Conservation (phyloP, 75 land plant genomes). For the Pseudotsuga menziesii region DNA sequence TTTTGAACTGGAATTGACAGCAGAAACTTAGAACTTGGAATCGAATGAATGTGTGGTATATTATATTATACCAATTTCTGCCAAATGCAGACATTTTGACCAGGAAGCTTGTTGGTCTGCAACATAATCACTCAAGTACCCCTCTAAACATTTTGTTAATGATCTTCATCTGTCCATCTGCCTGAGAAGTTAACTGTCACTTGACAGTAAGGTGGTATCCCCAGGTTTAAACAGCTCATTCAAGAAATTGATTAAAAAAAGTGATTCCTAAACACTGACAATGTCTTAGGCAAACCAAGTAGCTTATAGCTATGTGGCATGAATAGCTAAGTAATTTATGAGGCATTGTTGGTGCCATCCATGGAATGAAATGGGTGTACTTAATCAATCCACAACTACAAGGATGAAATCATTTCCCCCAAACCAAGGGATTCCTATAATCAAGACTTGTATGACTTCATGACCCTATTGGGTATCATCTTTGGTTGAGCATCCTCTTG, state of each 20-base stretch:
- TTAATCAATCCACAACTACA: neutral
- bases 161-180: slow-evolving; percentile 23
- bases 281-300: neutral
- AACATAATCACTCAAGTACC: slow-evolving; percentile 14
- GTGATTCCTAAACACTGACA: neutral
- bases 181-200: slow-evolving; percentile 5
- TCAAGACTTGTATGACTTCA: neutral
- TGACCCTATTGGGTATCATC: too few species aligned
- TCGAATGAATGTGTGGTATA: slow-evolving; percentile 11
- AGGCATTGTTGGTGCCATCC: neutral
- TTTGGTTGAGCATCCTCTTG: too few species aligned
- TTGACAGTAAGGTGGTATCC: neutral
- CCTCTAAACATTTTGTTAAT: slow-evolving; percentile 26
- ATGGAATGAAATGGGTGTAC: neutral
- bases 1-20: too few species aligned
- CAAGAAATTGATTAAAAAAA: neutral
- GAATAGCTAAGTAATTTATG: neutral
- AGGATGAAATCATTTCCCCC: neutral
- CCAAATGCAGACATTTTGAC: slow-evolving; percentile 13
- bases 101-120: slow-evolving; percentile 9
- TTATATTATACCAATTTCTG: slow-evolving; percentile 22
- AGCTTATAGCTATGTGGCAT: neutral
- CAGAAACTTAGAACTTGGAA: too few species aligned
- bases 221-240: neutral
- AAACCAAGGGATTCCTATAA: neutral